Conservation (phyloP, 2,329 filamentous ascomycete genomes). For the Fusarium sp. region DNA sequence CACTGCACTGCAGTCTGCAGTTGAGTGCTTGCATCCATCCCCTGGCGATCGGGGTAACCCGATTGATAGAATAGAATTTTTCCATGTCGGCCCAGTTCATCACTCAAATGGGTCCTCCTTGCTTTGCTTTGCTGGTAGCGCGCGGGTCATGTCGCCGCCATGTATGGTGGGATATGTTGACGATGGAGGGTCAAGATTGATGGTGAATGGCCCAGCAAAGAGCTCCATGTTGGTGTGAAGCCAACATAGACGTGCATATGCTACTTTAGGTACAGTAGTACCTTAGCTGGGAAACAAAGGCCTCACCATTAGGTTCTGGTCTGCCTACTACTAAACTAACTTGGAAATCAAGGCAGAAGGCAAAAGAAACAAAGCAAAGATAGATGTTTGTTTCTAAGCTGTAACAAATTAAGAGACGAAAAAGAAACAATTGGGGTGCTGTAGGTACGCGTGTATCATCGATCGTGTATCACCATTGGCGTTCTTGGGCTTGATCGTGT, state of each 20-base stretch:
- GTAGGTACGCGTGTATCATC: neutral
- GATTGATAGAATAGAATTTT: constrained; percentile 23
- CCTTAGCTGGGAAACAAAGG: constrained; percentile 26
- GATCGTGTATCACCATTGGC: neutral
- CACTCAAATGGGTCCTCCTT: neutral
- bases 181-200: constrained; percentile 27
- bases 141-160: constrained; percentile 29
- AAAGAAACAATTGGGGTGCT: constrained; percentile 9
- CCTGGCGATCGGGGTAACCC: constrained; percentile 26
- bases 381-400: neutral
- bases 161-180: constrained; percentile 24
- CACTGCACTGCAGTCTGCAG: constrained; percentile 5
- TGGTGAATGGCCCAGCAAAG: constrained; percentile 22
- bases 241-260: constrained; percentile 9
- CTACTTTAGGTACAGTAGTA: neutral
- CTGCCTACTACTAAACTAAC: neutral
- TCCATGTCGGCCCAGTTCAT: neutral
- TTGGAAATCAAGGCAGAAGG: constrained; percentile 6
- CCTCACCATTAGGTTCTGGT: constrained; percentile 16
- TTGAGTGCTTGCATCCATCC: constrained; percentile 38
- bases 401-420: constrained; percentile 12
- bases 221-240: constrained; percentile 19
- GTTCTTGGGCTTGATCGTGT: neutral
- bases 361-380: constrained; percentile 17
- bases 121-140: constrained; percentile 28